Evolutionary conservation across 2,329 filamentous ascomycete species (phyloP), one percentile per base, ranked within the genome.

Genomic region (Botrytis fabae): DNA sequence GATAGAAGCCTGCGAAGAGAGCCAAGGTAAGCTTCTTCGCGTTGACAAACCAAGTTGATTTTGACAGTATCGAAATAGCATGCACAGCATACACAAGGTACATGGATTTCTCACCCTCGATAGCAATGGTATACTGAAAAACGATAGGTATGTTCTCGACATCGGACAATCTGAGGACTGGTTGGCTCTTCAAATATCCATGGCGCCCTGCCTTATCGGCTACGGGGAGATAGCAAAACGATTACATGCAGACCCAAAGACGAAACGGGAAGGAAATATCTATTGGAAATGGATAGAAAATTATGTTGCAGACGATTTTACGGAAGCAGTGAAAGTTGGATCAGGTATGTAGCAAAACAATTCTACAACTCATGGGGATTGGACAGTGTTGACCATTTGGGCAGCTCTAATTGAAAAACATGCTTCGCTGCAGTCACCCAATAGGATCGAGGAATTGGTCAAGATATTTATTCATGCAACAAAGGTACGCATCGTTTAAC

Each of bases 241-340:
- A 78, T 85, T 97, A 4, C 86, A 90, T 77, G 85, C 85, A 22
- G 90, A 92, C 75, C 83, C 86, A 66, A 85, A 84, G n/a, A 92
- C 90, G 51, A 85, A 85, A 75, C 85, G 86, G 57, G 85, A 91
- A 20, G 89, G 85, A 0, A 97, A 95, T 80, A 85, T 83, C 28
- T 98, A 97, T 83, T 96, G 92, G 91, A 88, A 90, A 63, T 98
- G 95, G 95, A 93, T 98, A 76, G 86, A 95, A 80, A 97, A 93
- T 79, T 98, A 98, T 80, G 88, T 92, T 25, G 92, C 91, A 2
- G 90, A 93, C 0, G 93, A 96, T 80, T 98, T 97, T 77, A 83
- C 85, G 0, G 85, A 90, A 75, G 93, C 93, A 9, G 92, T 97
- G 71, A 85, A 85, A 75, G 85, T 89, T 4, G 93, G 93, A 35